phyloP scores from a whole-genome alignment of 495 filamentous ascomycete species.

The Penicillium salamii region DNA sequence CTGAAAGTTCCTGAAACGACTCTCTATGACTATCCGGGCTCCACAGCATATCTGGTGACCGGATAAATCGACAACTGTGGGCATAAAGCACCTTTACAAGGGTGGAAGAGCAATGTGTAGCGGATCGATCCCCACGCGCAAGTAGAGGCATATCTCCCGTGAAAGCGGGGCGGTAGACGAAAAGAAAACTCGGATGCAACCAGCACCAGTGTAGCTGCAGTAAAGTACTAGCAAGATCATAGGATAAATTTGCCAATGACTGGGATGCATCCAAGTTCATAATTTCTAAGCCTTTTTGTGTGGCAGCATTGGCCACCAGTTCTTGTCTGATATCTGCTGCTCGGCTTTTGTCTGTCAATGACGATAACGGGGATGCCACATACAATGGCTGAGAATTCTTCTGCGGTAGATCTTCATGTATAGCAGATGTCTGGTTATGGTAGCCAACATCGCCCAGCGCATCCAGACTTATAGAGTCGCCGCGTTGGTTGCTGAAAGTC shows the following conservation, averaged over 20 bases:
- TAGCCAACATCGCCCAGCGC: slow-evolving; percentile 9
- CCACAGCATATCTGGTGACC: slow-evolving; percentile 3
- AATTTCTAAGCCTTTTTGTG: not conserved
- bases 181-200: slow-evolving; percentile 25
- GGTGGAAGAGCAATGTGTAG: slow-evolving; percentile 10
- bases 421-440: slow-evolving; percentile 14
- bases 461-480: slow-evolving; percentile 11
- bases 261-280: slow-evolving; percentile 1
- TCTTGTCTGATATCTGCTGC: slow-evolving; percentile 1
- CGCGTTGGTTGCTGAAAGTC: slow-evolving; percentile 5
- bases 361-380: not conserved
- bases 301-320: slow-evolving; percentile 4
- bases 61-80: slow-evolving; percentile 12
- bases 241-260: slow-evolving; percentile 3
- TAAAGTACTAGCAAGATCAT: slow-evolving; percentile 5
- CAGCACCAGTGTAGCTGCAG: slow-evolving; percentile 25
- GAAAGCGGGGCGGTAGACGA: slow-evolving; percentile 27
- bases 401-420: slow-evolving; percentile 7
- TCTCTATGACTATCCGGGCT: not conserved
- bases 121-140: not conserved
- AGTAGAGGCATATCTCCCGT: slow-evolving; percentile 12
- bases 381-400: not conserved
- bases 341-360: not conserved
- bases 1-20: slow-evolving; percentile 3
- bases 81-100: slow-evolving; percentile 10